These are phyloP conservation scores for Exophiala sideris DNA, from an alignment of 2,329 filamentous ascomycete species.

Conservation along the genomic window DNA sequence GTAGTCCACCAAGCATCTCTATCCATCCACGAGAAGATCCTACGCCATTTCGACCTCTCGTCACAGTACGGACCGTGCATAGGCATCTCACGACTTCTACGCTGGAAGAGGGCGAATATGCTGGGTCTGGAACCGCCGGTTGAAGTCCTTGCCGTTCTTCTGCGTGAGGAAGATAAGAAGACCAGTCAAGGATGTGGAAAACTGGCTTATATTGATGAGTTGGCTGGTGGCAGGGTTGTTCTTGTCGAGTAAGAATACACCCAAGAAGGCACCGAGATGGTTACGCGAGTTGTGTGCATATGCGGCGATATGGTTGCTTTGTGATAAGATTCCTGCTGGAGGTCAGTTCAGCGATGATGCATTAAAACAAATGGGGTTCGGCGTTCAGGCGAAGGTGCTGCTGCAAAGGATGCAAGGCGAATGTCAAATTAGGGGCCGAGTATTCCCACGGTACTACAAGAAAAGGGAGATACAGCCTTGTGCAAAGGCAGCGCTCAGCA, in stretches of 20 bases:
- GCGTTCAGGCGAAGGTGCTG: neutral
- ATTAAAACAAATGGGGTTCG: neutral
- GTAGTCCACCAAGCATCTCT: conserved; percentile 73
- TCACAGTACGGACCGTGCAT: conserved; percentile 90
- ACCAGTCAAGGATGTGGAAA: conserved; percentile 21
- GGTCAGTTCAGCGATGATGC: conserved; percentile 1
- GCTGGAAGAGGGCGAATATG: conserved; percentile 81
- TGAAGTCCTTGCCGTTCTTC: conserved; percentile 80
- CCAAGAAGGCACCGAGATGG: neutral
- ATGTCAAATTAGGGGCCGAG: neutral
- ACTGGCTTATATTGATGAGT: conserved; percentile 28
- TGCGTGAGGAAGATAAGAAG: conserved; percentile 56
- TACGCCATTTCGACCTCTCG: conserved; percentile 89
- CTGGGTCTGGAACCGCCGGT: conserved; percentile 84
- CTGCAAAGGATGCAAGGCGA: neutral
- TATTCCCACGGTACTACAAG: no score
- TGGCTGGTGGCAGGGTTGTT: conserved; percentile 21
- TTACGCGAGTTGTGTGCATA: neutral
- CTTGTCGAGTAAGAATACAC: conserved; percentile 11
- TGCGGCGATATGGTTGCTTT: neutral
- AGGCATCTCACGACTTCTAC: conserved; percentile 73
- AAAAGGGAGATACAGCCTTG: no score
- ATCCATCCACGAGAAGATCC: conserved; percentile 73
- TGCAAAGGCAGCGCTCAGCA: no score
- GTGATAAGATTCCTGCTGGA: neutral